phyloP scores from a whole-genome alignment of 441 rosid species.

The Adansonia gregorii region DNA sequence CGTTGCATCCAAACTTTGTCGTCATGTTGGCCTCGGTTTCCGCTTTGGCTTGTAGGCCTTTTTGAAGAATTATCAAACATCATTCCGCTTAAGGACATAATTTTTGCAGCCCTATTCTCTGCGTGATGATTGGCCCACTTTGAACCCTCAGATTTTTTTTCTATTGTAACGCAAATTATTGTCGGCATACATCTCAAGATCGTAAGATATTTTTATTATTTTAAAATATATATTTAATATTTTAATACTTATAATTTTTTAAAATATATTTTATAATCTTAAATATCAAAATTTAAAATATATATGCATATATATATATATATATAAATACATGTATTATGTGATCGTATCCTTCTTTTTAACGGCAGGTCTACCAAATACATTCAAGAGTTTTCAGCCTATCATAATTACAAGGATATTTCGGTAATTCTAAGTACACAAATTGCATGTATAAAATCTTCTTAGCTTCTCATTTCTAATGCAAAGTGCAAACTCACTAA shows the following conservation, averaged over 20 bases:
- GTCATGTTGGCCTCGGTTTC: background rate
- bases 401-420: slow-evolving; percentile 37
- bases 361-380: background rate
- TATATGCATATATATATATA: too few species aligned
- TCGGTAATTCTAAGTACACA: slow-evolving; percentile 23
- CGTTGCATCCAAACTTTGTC: slow-evolving; percentile 13
- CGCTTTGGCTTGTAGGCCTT: background rate
- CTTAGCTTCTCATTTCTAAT: slow-evolving; percentile 18
- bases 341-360: too few species aligned
- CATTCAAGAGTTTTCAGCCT: background rate
- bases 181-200: too few species aligned
- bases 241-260: too few species aligned
- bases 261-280: too few species aligned
- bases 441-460: slow-evolving; percentile 24
- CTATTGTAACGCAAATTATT: too few species aligned
- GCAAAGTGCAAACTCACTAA: slow-evolving; percentile 4
- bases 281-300: too few species aligned
- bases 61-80: background rate
- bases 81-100: background rate
- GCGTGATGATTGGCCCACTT: slow-evolving; percentile 16
- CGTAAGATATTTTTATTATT: too few species aligned
- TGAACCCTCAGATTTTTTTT: background rate
- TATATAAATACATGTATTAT: too few species aligned
- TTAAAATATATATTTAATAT: too few species aligned
- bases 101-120: slow-evolving; percentile 11